Evolutionary conservation across 345 rosid genomes (phyloP).

Genomic region (Passiflora organensis): DNA sequence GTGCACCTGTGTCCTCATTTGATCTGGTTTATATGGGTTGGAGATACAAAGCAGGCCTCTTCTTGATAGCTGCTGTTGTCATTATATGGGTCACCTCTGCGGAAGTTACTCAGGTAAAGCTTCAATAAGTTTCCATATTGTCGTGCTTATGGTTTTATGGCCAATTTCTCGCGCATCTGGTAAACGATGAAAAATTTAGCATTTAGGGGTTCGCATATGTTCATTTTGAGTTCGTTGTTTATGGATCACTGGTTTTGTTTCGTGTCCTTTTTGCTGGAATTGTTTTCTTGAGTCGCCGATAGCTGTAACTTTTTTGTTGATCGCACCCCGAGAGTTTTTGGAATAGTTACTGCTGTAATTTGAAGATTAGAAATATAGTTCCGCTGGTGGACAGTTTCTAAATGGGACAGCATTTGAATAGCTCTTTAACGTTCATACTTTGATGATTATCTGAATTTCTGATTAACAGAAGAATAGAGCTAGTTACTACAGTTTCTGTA

Average conservation of each 20-base stretch:
- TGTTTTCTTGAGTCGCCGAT: background rate
- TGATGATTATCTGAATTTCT: background rate
- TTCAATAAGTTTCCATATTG: background rate
- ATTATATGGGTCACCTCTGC: slow-evolving; percentile 49
- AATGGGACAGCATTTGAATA: background rate
- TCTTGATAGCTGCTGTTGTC: slow-evolving; percentile 82
- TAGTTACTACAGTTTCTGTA: no score
- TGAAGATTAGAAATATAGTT: background rate
- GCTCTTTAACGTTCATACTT: background rate
- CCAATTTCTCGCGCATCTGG: background rate
- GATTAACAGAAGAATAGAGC: no score
- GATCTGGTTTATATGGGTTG: slow-evolving; percentile 49
- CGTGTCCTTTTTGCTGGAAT: slow-evolving; percentile 1
- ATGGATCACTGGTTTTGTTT: background rate
- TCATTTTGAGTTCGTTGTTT: background rate
- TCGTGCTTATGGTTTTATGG: background rate
- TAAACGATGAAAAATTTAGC: background rate
- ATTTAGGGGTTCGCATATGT: no score
- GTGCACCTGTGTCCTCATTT: background rate
- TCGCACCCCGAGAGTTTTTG: background rate
- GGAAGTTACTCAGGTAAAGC: slow-evolving; percentile 33
- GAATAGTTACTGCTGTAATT: background rate
- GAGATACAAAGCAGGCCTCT: slow-evolving; percentile 84
- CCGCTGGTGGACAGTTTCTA: background rate
- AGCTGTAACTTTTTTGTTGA: background rate